Base-by-base conservation (phyloP, 345 rosid species). In the Linum usitatissimum region DNA sequence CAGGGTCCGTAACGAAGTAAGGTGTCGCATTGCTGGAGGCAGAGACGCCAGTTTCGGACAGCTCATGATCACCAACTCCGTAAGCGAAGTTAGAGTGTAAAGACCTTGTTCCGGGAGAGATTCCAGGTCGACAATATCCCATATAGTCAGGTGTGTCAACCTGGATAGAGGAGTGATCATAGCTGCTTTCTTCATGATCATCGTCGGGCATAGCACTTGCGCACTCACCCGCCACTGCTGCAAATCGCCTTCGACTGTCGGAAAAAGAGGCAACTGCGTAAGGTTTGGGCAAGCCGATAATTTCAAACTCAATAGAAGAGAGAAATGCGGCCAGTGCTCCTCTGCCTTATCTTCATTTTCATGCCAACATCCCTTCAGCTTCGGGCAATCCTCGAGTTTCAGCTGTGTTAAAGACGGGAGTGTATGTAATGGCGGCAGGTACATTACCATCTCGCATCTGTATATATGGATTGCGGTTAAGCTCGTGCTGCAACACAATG, bases 191-290 rank as follows among this genome's bases (percentile, higher is more conserved):
- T 51, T 45, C 36, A 65, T 48, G 45, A 20, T 10, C 60, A 66
- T 14, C 9, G 34, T 36, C 3, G 30, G 48, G 10, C 51, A 19
- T 13, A 71, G 53, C 39, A 30, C 20, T 18, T 18, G 17, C 9
- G 13, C 6, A 12, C 48, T 51, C 23, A 1, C 3, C 0, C 7
- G 2, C 0, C 2, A 0, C 20, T 48, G 13, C 3, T 0, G 0
- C 2, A 66, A 9, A n/a, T 2, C 0, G 30, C 48, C 51, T 19
- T 62, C 55, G 6, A 62, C 31, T 21, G 55, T 20, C 36, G 64
- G 75, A 66, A 36, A 38, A 3, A 9, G 9, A 3, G 70, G 75
- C 49, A 71, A 20, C 5, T 31, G 62, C 6, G 34, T 57, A 19
- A 71, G 31, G 0, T 49, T 57, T 1, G 42, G 70, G 23, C 70